These are phyloP conservation scores for Carex kokanica DNA, from an alignment of 176 grass and related monocot species.

Conservation along the genomic window DNA sequence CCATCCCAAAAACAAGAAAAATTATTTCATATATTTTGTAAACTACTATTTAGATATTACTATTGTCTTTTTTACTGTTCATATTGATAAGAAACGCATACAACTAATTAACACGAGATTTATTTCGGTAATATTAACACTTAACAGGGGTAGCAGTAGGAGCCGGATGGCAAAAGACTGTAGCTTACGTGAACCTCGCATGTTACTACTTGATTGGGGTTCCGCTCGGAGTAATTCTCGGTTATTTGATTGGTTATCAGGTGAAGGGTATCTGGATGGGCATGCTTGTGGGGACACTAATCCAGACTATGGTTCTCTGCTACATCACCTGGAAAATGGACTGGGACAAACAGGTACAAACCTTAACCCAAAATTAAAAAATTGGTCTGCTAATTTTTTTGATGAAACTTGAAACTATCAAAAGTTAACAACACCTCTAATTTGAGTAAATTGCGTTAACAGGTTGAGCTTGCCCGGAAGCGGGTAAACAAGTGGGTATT, in stretches of 20 bases:
- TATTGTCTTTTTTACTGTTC: constrained; percentile 27
- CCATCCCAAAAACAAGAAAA: neutral
- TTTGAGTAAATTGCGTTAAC: neutral
- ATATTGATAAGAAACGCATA: neutral
- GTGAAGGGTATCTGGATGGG: constrained; percentile 10
- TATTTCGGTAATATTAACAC: neutral
- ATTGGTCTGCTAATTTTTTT: neutral
- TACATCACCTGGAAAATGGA: constrained; percentile 15
- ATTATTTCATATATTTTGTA: neutral
- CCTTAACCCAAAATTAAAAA: neutral
- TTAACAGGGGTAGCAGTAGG: constrained; percentile 33
- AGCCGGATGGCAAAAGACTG: constrained; percentile 23
- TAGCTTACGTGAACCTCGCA: constrained; percentile 25
- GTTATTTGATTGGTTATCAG: constrained; percentile 9
- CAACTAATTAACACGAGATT: neutral
- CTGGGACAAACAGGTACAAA: constrained; percentile 10
- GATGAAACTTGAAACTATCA: neutral
- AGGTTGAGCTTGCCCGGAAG: constrained; percentile 5
- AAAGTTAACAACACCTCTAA: neutral
- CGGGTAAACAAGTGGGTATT: constrained; percentile 14
- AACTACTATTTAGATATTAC: constrained; percentile 23
- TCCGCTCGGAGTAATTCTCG: constrained; percentile 14
- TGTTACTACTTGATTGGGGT: constrained; percentile 32
- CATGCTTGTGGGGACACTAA: neutral
- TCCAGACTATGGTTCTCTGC: neutral